Conservation (phyloP, 1,284 basidiomycete genomes). For the Boletus semigastroideus region DNA sequence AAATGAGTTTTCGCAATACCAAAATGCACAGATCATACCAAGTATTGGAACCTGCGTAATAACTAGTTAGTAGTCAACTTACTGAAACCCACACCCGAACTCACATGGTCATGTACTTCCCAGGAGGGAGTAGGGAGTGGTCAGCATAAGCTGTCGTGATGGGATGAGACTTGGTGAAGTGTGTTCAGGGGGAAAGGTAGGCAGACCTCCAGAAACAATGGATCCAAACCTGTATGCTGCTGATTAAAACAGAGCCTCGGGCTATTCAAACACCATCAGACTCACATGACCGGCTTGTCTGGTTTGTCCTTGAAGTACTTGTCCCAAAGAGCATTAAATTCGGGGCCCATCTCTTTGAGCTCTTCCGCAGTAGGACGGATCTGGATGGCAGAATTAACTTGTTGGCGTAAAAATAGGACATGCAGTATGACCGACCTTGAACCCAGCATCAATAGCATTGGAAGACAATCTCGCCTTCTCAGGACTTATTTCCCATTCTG, state of each 20-base stretch:
- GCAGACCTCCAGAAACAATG: slow-evolving; percentile 56
- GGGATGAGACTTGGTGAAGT: slow-evolving; percentile 1
- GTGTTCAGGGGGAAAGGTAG: background rate
- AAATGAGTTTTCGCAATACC: background rate
- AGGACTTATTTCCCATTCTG: slow-evolving; percentile 67
- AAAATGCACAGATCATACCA: slow-evolving; percentile 27
- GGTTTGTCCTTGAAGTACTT: slow-evolving; percentile 74
- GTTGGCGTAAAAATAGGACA: background rate
- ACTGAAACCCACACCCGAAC: background rate
- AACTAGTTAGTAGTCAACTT: slow-evolving; percentile 1
- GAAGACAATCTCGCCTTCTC: slow-evolving; percentile 68
- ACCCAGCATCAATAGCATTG: slow-evolving; percentile 71
- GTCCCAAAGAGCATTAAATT: slow-evolving; percentile 67
- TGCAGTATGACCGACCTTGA: slow-evolving; percentile 48
- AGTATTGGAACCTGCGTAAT: slow-evolving; percentile 55
- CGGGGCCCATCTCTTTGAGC: slow-evolving; percentile 74
- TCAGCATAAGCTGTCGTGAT: slow-evolving; percentile 58
- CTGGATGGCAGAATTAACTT: slow-evolving; percentile 27
- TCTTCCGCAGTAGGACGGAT: slow-evolving; percentile 68
- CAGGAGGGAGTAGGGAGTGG: slow-evolving; percentile 65
- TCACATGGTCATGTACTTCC: slow-evolving; percentile 68
- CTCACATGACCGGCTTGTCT: slow-evolving; percentile 70
- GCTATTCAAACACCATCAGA: background rate
- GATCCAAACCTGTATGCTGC: slow-evolving; percentile 51
- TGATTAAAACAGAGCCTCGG: background rate